Evolutionary conservation across 345 rosid species (phyloP).

Genomic region (Hirschfeldia incana): DNA sequence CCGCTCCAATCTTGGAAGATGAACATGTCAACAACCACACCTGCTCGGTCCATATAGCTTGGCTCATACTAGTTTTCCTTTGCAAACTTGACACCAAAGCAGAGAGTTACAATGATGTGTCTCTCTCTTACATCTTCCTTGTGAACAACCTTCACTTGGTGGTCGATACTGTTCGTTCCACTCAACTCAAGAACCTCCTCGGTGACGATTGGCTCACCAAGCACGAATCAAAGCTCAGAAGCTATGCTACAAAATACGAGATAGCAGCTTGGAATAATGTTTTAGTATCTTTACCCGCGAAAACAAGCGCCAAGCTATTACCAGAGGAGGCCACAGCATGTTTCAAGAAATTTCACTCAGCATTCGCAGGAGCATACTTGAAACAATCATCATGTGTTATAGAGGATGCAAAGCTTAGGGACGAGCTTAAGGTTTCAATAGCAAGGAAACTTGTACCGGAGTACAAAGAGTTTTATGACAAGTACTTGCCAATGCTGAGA

Average conservation of each 20-base stretch:
- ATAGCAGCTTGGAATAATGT: constrained; percentile 67
- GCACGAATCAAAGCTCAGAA: constrained; percentile 56
- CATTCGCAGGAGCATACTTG: constrained; percentile 63
- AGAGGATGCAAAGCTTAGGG: constrained; percentile 52
- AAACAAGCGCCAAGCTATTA: constrained; percentile 27
- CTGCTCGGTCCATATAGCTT: constrained; percentile 53
- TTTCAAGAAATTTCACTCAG: constrained; percentile 55
- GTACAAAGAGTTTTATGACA: constrained; percentile 54
- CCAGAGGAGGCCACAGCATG: constrained; percentile 43
- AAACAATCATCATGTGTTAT: constrained; percentile 61
- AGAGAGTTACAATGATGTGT: constrained; percentile 55
- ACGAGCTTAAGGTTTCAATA: constrained; percentile 63
- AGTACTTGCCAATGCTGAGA: constrained; percentile 26
- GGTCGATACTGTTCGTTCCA: constrained; percentile 48
- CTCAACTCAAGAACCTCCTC: constrained; percentile 51
- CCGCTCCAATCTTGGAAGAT: constrained; percentile 39
- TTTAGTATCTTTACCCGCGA: constrained; percentile 48
- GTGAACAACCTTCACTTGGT: constrained; percentile 70
- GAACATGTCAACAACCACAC: constrained; percentile 38
- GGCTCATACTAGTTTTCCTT: constrained; percentile 66
- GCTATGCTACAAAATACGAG: constrained; percentile 56
- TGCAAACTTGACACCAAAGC: constrained; percentile 80
- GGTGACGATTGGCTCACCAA: constrained; percentile 68
- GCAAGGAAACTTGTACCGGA: constrained; percentile 54
- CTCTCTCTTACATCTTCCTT: constrained; percentile 69